A percentile compares a stretch with the other conserved stretches of the same genome.
Evolutionary conservation across 805 yeast genomes (phyloP).

Genomic region (Yarrowia sp.): DNA sequence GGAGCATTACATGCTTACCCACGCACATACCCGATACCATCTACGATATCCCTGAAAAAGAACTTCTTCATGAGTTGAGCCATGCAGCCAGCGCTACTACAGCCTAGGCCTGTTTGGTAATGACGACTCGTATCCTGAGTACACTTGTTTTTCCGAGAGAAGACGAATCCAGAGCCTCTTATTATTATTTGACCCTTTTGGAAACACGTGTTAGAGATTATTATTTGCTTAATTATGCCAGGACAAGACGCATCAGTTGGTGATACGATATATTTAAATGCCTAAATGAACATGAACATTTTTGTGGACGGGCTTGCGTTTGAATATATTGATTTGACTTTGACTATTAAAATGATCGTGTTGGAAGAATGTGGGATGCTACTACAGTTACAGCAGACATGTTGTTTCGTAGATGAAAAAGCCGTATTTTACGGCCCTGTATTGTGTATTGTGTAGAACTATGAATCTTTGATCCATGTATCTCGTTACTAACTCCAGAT

Average conservation of each 20-base stretch:
- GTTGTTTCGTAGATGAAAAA: conserved; percentile 6
- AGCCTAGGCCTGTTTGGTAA: conserved; percentile 14
- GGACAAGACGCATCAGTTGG: conserved; percentile 24
- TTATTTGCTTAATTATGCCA: conserved; percentile 2
- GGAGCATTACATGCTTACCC: conserved; percentile 8
- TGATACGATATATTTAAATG: conserved; percentile 15
- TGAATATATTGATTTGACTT: conserved; percentile 10
- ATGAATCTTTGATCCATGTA: background rate
- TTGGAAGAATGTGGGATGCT: conserved; percentile 25
- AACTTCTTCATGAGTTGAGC: conserved; percentile 25
- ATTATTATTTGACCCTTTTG: conserved; percentile 18
- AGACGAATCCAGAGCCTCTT: conserved; percentile 22
- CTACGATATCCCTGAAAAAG: conserved; percentile 20
- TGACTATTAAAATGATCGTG: conserved; percentile 22
- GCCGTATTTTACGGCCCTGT: background rate
- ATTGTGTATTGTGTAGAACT: background rate
- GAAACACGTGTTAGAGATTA: conserved; percentile 12
- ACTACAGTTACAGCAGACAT: background rate
- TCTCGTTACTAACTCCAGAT: conserved; percentile 50
- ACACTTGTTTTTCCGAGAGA: conserved; percentile 18
- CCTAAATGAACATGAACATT: conserved; percentile 25
- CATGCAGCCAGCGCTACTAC: conserved; percentile 9
- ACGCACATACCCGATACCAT: conserved; percentile 19
- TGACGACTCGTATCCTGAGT: conserved; percentile 26
- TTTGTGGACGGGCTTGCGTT: conserved; percentile 26